phyloP scores from a whole-genome alignment of 495 filamentous ascomycete species.

The Cryomyces minteri region DNA sequence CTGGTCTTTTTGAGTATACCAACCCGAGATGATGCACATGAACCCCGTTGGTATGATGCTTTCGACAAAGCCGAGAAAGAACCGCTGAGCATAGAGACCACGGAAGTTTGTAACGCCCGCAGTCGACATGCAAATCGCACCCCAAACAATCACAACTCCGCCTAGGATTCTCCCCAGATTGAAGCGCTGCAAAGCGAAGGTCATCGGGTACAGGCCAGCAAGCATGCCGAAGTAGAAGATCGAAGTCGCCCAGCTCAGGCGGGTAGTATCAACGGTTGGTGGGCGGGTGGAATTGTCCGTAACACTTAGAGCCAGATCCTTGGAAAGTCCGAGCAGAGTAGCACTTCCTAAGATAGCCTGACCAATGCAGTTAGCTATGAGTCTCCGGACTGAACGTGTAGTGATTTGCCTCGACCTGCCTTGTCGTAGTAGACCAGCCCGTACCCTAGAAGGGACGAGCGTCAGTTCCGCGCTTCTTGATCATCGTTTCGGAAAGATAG shows the following conservation, averaged over 20 bases:
- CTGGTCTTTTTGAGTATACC: slow-evolving; percentile 52
- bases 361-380: neutral
- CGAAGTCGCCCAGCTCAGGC: slow-evolving; percentile 57
- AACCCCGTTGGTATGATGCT: slow-evolving; percentile 49
- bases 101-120: slow-evolving; percentile 43
- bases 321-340: slow-evolving; percentile 56
- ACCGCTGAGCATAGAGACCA: slow-evolving; percentile 49
- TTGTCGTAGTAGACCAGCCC: slow-evolving; percentile 69
- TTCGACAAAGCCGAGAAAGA: slow-evolving; percentile 54
- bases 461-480: neutral
- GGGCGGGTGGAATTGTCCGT: slow-evolving; percentile 33
- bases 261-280: slow-evolving; percentile 35
- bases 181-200: slow-evolving; percentile 47
- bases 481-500: neutral
- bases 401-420: slow-evolving; percentile 13
- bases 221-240: slow-evolving; percentile 71
- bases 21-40: slow-evolving; percentile 44
- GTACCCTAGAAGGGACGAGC: slow-evolving; percentile 21
- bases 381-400: too few relatives aligned
- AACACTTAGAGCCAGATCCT: slow-evolving; percentile 38
- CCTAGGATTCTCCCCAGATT: slow-evolving; percentile 42
- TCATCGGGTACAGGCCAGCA: slow-evolving; percentile 53
- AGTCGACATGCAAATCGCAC: slow-evolving; percentile 45
- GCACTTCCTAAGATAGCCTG: slow-evolving; percentile 57
- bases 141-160: slow-evolving; percentile 46